Evolutionary conservation across 208 protist species (phyloP).

Genomic region (Crithidia brevicula): DNA sequence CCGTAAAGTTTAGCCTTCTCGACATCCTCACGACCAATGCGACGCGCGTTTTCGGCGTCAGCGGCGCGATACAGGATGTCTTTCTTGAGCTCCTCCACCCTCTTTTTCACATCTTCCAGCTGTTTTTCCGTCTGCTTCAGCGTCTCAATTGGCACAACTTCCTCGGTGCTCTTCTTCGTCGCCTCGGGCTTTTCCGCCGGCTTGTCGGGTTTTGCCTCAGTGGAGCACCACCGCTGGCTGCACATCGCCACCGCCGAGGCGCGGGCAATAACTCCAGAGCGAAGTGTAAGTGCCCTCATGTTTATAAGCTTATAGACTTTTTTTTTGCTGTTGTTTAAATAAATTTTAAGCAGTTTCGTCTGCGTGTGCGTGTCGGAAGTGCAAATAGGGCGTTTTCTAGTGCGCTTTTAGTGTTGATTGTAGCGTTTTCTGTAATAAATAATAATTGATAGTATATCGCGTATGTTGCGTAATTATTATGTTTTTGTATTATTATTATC

Average conservation of each 20-base stretch:
- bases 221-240: conserved; percentile 47
- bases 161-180: conserved; percentile 12
- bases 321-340: not conserved
- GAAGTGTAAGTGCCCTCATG: conserved; percentile 32
- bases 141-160: conserved; percentile 33
- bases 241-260: conserved; percentile 7
- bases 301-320: not conserved
- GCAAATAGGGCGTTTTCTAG: not conserved
- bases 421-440: too few species aligned
- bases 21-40: conserved; percentile 89
- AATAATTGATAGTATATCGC: too few species aligned
- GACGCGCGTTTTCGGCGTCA: conserved; percentile 90
- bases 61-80: conserved; percentile 85
- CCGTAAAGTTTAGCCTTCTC: conserved; percentile 91
- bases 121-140: conserved; percentile 71
- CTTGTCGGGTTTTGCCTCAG: conserved; percentile 33
- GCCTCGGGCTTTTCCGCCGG: conserved; percentile 33
- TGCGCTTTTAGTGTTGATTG: too few species aligned
- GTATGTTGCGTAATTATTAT: too few species aligned
- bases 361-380: not conserved
- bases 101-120: conserved; percentile 60
- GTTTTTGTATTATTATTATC: too few species aligned
- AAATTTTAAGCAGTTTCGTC: not conserved
- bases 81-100: conserved; percentile 80
- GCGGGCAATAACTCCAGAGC: conserved; percentile 21